Conservation (phyloP, 768 basidiomycete species). For the Amylocystis lapponica region DNA sequence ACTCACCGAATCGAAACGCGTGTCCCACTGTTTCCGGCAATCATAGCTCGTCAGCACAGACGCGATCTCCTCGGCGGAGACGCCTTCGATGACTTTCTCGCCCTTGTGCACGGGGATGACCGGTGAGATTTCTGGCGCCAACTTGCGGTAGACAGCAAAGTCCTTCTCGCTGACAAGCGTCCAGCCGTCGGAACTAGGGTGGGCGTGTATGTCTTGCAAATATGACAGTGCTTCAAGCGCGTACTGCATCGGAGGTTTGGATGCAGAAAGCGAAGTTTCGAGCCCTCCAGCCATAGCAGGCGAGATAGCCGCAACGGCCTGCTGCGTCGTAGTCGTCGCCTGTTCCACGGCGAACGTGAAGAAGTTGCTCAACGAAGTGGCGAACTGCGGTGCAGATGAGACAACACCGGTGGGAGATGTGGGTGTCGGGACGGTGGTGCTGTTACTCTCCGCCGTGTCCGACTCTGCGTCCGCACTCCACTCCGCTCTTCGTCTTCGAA, state of each 20-base stretch:
- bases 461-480: slow-evolving; percentile 55
- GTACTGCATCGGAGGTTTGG: slow-evolving; percentile 70
- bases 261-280: slow-evolving; percentile 41
- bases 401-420: slow-evolving; percentile 17
- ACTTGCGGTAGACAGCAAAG: slow-evolving; percentile 66
- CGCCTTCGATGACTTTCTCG: slow-evolving; percentile 87
- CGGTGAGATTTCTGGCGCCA: slow-evolving; percentile 72
- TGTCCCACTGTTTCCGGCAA: slow-evolving; percentile 82
- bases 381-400: slow-evolving; percentile 51
- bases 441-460: slow-evolving; percentile 11
- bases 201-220: slow-evolving; percentile 65
- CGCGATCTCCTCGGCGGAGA: slow-evolving; percentile 88
- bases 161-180: slow-evolving; percentile 71
- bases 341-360: slow-evolving; percentile 73
- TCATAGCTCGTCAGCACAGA: slow-evolving; percentile 63
- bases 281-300: slow-evolving; percentile 43
- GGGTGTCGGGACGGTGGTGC: slow-evolving; percentile 3
- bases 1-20: slow-evolving; percentile 66
- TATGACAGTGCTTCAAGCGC: slow-evolving; percentile 79
- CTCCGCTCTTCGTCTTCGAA: slow-evolving; percentile 64
- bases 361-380: slow-evolving; percentile 66
- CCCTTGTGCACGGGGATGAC: slow-evolving; percentile 82
- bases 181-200: slow-evolving; percentile 61
- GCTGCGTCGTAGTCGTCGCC: slow-evolving; percentile 67
- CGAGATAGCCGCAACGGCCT: slow-evolving; percentile 72